Conservation (phyloP, 2,329 filamentous ascomycete species). For the Kalmusia sp. region DNA sequence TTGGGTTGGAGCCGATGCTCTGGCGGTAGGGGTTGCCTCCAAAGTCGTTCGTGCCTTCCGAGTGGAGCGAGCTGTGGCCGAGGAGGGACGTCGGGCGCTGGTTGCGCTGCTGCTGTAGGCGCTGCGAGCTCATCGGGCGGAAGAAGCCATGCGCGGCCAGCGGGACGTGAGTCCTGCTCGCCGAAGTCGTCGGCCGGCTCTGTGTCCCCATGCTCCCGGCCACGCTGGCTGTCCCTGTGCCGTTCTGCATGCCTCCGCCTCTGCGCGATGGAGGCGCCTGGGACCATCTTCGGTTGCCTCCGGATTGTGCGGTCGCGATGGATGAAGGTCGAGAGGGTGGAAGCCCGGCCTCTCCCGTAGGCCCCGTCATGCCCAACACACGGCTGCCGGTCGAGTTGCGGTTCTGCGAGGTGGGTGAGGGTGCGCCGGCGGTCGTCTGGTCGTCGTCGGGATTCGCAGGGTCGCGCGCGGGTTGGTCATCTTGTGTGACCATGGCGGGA, state of each 20-base stretch:
- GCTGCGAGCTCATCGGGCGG: conserved; percentile 94
- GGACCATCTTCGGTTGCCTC: conserved; percentile 57
- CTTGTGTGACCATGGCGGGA: conserved; percentile 38
- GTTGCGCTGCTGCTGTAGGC: conserved; percentile 86
- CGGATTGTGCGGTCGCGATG: conserved; percentile 46
- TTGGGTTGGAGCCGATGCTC: conserved; percentile 47
- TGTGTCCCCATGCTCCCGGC: conserved; percentile 53
- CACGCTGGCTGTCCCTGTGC: conserved; percentile 39
- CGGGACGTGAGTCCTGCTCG: conserved; percentile 86
- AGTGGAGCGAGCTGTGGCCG: conserved; percentile 41
- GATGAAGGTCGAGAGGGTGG: conserved; percentile 56
- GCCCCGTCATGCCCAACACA: conserved; percentile 51
- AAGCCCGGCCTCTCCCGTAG: conserved; percentile 55
- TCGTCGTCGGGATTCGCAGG: conserved; percentile 61
- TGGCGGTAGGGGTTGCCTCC: conserved; percentile 44
- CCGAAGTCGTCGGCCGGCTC: conserved; percentile 66
- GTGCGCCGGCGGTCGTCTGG: conserved; percentile 24
- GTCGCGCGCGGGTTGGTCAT: conserved; percentile 79
- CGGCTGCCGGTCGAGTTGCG: conserved; percentile 44
- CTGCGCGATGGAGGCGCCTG: conserved; percentile 65
- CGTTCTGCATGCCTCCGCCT: conserved; percentile 43
- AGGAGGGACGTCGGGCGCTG: conserved; percentile 56
- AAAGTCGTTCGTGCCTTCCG: conserved; percentile 38
- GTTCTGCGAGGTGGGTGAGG: conserved; percentile 27
- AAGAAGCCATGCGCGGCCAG: conserved; percentile 92